phyloP scores from a whole-genome alignment of 179 eudicot genomes.

The Spergularia azorica region DNA sequence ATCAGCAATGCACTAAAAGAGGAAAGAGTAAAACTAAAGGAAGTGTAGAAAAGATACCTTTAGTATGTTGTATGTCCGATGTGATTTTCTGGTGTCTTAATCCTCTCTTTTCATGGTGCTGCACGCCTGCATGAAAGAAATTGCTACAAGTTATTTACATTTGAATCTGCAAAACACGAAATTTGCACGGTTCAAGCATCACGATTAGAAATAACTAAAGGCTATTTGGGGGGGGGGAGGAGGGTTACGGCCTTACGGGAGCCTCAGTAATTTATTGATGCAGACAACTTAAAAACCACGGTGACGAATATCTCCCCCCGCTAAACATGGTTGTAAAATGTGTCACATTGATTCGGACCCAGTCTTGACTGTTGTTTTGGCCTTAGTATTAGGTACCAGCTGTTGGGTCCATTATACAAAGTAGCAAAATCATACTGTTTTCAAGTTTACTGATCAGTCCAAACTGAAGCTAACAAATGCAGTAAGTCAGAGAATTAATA shows the following conservation, averaged over 20 bases:
- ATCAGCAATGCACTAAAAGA: background rate
- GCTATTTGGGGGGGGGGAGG: background rate
- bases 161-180: background rate
- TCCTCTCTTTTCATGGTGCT: conserved; percentile 16
- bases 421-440: background rate
- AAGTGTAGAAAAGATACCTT: conserved; percentile 23
- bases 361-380: conserved; percentile 10
- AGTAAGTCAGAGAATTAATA: conserved; percentile 22
- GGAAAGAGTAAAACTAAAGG: conserved; percentile 4
- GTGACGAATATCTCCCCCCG: background rate
- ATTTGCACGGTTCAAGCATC: conserved; percentile 5
- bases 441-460: background rate
- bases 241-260: no score
- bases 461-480: background rate
- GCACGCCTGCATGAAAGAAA: background rate
- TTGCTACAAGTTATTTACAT: background rate
- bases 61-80: conserved; percentile 24
- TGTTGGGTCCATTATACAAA: conserved; percentile 1
- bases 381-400: conserved; percentile 15
- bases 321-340: background rate
- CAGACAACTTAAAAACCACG: no score
- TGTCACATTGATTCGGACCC: background rate
- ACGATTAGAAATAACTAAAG: background rate
- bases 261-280: no score
- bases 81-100: conserved; percentile 13